phyloP scores from a whole-genome alignment of 306 rosid genomes.

The Cicer pinnatifidum region DNA sequence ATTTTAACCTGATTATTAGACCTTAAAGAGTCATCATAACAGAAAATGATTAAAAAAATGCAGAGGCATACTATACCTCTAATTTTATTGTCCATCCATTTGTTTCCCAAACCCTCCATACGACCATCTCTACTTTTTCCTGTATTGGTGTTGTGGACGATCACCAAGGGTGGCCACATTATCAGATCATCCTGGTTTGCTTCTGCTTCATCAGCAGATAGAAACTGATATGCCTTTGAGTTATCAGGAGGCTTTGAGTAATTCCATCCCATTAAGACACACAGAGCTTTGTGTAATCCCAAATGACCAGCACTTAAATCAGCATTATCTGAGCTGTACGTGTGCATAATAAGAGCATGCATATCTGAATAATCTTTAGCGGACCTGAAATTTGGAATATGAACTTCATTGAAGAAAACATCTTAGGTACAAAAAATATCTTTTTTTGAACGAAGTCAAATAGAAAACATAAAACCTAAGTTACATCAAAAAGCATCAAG shows the following conservation, averaged over 20 bases:
- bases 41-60: constrained; percentile 51
- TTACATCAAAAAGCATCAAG: constrained; percentile 16
- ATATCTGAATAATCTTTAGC: constrained; percentile 87
- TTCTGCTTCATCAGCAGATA: constrained; percentile 92
- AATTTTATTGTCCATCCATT: constrained; percentile 86
- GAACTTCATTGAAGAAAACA: constrained; percentile 65
- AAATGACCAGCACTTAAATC: constrained; percentile 83
- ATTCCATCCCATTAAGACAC: constrained; percentile 98
- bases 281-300: constrained; percentile 96
- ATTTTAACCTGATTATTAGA: constrained; percentile 41
- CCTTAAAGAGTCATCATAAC: constrained; percentile 41
- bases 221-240: constrained; percentile 79
- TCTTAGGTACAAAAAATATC: constrained; percentile 48
- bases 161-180: constrained; percentile 99
- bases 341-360: constrained; percentile 93
- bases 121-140: constrained; percentile 94
- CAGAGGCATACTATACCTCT: constrained; percentile 77
- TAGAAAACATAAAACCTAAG: constrained; percentile 15
- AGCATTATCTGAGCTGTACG: constrained; percentile 75
- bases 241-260: constrained; percentile 83
- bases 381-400: constrained; percentile 89
- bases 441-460: neutral
- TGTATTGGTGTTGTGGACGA: constrained; percentile 86
- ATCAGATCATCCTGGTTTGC: constrained; percentile 90
- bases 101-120: constrained; percentile 99